A percentile compares a stretch with the other conserved stretches of the same genome.
Conservation (phyloP, 192 early-diverging fungal species). For the Chytriomyces sp. region DNA sequence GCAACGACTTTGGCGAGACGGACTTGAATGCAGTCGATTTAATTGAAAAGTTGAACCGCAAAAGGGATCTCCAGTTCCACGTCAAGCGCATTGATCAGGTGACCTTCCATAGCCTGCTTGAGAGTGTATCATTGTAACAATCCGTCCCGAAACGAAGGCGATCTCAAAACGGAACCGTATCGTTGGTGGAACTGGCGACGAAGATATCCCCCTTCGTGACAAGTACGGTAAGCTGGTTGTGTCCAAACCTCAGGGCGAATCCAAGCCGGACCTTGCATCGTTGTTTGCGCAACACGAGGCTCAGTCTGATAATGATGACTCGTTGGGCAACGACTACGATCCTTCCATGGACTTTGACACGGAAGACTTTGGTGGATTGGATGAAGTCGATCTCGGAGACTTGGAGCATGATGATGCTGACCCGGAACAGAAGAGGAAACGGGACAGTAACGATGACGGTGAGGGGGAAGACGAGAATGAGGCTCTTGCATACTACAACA, state of each 20-base stretch:
- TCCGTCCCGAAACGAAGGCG: neutral
- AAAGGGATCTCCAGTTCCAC: constrained; percentile 19
- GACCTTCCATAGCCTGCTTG: no score
- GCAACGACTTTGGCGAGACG: constrained; percentile 26
- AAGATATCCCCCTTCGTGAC: constrained; percentile 18
- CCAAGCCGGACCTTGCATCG: constrained; percentile 41
- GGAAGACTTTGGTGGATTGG: constrained; percentile 66
- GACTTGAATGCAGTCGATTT: constrained; percentile 15
- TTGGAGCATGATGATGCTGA: constrained; percentile 48
- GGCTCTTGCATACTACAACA: constrained; percentile 45
- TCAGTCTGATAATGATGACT: constrained; percentile 31
- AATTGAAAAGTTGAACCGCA: constrained; percentile 6
- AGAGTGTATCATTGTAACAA: no score
- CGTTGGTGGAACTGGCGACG: constrained; percentile 15
- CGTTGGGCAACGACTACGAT: neutral
- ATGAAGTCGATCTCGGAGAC: constrained; percentile 79
- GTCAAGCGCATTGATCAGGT: constrained; percentile 29
- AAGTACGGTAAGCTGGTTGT: constrained; percentile 13
- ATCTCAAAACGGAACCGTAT: constrained; percentile 1
- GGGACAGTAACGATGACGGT: constrained; percentile 59
- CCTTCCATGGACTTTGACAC: constrained; percentile 53
- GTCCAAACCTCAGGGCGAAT: constrained; percentile 29
- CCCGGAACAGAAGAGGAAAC: constrained; percentile 61
- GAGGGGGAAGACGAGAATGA: constrained; percentile 53
- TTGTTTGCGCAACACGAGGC: constrained; percentile 30